A percentile compares a stretch with the other conserved stretches of the same genome.
Conservation (phyloP, 352 stramenopile species). For the Globisporangium paddicum region DNA sequence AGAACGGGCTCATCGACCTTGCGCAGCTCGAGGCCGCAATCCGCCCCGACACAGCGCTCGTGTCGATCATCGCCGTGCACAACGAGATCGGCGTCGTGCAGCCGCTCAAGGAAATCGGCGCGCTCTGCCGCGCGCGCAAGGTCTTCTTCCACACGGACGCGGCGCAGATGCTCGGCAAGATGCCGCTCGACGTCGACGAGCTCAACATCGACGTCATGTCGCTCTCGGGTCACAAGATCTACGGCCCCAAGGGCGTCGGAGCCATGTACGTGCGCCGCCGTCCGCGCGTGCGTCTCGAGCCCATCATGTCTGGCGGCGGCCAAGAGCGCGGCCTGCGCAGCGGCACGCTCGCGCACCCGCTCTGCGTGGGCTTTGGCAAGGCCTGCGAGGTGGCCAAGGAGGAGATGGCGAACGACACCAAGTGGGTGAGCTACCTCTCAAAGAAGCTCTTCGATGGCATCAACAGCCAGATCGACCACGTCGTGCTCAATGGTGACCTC, state of each 20-base stretch:
- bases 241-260: conserved; percentile 98
- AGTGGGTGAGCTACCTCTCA: conserved; percentile 94
- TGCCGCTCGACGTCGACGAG: conserved; percentile 98
- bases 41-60: conserved; percentile 93
- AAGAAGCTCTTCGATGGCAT: conserved; percentile 92
- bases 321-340: conserved; percentile 97
- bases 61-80: conserved; percentile 99
- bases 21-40: conserved; percentile 93
- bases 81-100: conserved; percentile 99
- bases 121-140: conserved; percentile 89
- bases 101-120: conserved; percentile 95
- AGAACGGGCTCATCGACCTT: conserved; percentile 95
- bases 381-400: conserved; percentile 90
- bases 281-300: conserved; percentile 96
- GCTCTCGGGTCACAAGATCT: conserved; percentile 97
- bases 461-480: conserved; percentile 81
- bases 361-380: conserved; percentile 86
- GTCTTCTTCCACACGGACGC: conserved; percentile 99
- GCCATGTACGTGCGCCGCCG: conserved; percentile 96
- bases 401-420: conserved; percentile 96
- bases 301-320: conserved; percentile 96
- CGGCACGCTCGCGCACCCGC: conserved; percentile 77
- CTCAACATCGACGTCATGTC: conserved; percentile 99
- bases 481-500: conserved; percentile 96
- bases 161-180: conserved; percentile 97